Evolutionary conservation across 2,329 filamentous ascomycete species (phyloP).

Genomic region (Stemphylium vesicarium): DNA sequence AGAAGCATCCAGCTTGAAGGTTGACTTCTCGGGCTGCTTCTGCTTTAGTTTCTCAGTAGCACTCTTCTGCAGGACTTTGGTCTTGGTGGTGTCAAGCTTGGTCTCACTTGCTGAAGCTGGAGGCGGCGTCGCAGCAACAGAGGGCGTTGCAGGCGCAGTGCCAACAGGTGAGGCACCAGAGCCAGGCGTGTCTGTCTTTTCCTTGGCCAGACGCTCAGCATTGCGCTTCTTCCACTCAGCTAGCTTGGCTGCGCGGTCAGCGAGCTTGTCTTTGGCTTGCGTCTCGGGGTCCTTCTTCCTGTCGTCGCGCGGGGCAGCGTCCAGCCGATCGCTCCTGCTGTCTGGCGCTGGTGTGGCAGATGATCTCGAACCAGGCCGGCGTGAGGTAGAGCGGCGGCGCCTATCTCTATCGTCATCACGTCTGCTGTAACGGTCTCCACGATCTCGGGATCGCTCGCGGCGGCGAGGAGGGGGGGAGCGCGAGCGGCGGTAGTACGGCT

Average conservation of each 20-base stretch:
- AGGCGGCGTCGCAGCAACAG: slow-evolving; percentile 39
- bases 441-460: slow-evolving; percentile 21
- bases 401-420: slow-evolving; percentile 68
- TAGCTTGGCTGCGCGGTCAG: slow-evolving; percentile 32
- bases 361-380: slow-evolving; percentile 64
- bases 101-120: slow-evolving; percentile 26
- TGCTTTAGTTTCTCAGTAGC: slow-evolving; percentile 78
- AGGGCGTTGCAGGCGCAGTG: slow-evolving; percentile 74
- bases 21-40: slow-evolving; percentile 52
- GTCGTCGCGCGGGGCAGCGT: slow-evolving; percentile 56
- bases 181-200: slow-evolving; percentile 66
- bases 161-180: slow-evolving; percentile 60
- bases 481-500: slow-evolving; percentile 9
- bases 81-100: slow-evolving; percentile 62
- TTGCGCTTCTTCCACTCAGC: slow-evolving; percentile 86
- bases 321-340: slow-evolving; percentile 25
- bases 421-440: slow-evolving; percentile 64
- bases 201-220: slow-evolving; percentile 60
- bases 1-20: slow-evolving; percentile 46
- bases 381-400: slow-evolving; percentile 75
- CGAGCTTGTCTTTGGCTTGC: slow-evolving; percentile 33
- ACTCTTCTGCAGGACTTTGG: slow-evolving; percentile 86
- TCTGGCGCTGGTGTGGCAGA: slow-evolving; percentile 59
- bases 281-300: slow-evolving; percentile 61
- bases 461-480: slow-evolving; percentile 9